Conservation (phyloP, 345 rosid species). For the Corchorus olitorius region DNA sequence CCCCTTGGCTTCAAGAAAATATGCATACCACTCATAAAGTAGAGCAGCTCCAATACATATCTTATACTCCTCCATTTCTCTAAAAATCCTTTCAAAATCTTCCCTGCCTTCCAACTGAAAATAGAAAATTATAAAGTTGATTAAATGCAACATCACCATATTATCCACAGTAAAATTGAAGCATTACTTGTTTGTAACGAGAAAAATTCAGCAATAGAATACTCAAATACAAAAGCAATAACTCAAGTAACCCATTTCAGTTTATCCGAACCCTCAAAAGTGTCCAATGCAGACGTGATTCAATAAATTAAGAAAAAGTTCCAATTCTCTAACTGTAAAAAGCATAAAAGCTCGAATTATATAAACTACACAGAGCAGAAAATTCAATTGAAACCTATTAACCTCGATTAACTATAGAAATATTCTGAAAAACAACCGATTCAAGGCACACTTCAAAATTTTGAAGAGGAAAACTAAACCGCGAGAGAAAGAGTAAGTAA, state of each 20-base stretch:
- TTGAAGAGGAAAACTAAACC: neutral
- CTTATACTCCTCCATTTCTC: constrained; percentile 58
- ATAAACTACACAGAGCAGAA: neutral
- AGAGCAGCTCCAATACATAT: constrained; percentile 50
- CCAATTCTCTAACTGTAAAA: neutral
- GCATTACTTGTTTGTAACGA: too few relatives aligned
- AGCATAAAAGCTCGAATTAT: neutral
- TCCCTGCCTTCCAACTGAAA: constrained; percentile 62
- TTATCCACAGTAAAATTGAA: neutral
- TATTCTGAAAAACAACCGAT: neutral
- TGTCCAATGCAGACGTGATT: neutral
- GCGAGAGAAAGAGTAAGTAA: neutral
- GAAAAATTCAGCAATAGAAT: neutral
- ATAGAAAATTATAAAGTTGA: constrained; percentile 21
- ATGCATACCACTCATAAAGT: constrained; percentile 80
- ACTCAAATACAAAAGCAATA: neutral
- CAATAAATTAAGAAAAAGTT: neutral
- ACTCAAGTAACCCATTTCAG: neutral
- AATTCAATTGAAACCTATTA: constrained; percentile 4
- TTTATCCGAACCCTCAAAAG: neutral
- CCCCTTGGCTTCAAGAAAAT: constrained; percentile 78
- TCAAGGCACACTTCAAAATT: neutral
- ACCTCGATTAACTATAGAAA: neutral
- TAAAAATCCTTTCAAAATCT: constrained; percentile 56
- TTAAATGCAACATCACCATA: neutral